Evolutionary conservation across 768 basidiomycete genomes (phyloP).

Genomic region (Sporobolomyces pararoseus): DNA sequence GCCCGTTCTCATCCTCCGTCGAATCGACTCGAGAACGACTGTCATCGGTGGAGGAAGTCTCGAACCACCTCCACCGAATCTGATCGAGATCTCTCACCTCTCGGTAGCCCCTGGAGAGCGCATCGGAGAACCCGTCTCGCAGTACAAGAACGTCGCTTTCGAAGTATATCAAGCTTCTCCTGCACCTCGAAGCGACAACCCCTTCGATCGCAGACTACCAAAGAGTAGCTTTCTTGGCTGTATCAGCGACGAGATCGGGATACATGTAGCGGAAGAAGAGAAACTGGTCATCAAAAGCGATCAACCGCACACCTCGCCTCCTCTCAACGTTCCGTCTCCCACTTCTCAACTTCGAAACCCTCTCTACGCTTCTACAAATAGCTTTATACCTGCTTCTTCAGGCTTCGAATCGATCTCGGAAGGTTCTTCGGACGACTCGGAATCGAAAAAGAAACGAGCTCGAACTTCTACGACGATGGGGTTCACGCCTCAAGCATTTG

Average conservation of each 20-base stretch:
- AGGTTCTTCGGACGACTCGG: slow-evolving; percentile 1
- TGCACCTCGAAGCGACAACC: slow-evolving; percentile 50
- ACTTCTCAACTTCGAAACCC: neutral
- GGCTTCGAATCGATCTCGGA: slow-evolving; percentile 12
- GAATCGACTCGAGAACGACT: slow-evolving; percentile 83
- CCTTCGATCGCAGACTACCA: slow-evolving; percentile 37
- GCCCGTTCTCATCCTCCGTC: slow-evolving; percentile 87
- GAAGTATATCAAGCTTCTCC: slow-evolving; percentile 65
- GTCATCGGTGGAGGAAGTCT: slow-evolving; percentile 87
- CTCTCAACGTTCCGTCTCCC: neutral
- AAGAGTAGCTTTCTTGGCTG: slow-evolving; percentile 82
- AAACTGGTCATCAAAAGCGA: slow-evolving; percentile 55
- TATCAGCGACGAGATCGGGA: slow-evolving; percentile 90
- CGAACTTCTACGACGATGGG: slow-evolving; percentile 30
- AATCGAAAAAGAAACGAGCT: slow-evolving; percentile 28
- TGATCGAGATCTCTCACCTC: slow-evolving; percentile 64
- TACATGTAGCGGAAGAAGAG: slow-evolving; percentile 76
- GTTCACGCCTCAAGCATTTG: neutral
- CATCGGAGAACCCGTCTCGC: slow-evolving; percentile 89
- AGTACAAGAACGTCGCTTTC: slow-evolving; percentile 91
- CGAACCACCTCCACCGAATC: slow-evolving; percentile 67
- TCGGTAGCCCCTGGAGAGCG: slow-evolving; percentile 79
- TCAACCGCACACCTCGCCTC: neutral
- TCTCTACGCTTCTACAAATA: slow-evolving; percentile 9
- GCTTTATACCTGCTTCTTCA: neutral